These are phyloP conservation scores for Paraurostyla sp. DNA, from an alignment of 73 alveolate genomes.

Conservation along the genomic window DNA sequence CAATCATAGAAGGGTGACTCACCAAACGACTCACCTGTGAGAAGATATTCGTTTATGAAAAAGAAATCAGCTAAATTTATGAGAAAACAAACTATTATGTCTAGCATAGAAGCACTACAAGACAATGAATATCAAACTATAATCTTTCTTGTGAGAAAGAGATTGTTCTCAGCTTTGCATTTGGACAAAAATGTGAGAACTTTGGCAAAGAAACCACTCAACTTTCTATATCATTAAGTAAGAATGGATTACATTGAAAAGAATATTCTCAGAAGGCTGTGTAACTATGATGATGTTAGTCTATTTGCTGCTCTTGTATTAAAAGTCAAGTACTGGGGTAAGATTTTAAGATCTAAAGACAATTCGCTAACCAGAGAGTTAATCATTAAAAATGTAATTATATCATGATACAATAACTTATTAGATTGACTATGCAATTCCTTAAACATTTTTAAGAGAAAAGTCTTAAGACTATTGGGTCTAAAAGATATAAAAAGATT, in stretches of 20 bases:
- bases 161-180: conserved; percentile 38
- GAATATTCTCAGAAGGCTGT: conserved; percentile 42
- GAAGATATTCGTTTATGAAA: conserved; percentile 32
- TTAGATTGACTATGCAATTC: conserved; percentile 54
- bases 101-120: conserved; percentile 28
- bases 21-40: not conserved
- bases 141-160: conserved; percentile 19
- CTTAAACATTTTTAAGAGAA: conserved; percentile 48
- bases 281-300: conserved; percentile 56
- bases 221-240: conserved; percentile 37
- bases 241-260: conserved; percentile 62
- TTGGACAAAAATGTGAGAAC: conserved; percentile 37
- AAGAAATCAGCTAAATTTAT: conserved; percentile 54
- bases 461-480: conserved; percentile 31
- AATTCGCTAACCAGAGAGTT: conserved; percentile 35
- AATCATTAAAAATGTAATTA: conserved; percentile 31
- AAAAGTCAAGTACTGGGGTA: conserved; percentile 55
- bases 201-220: conserved; percentile 40
- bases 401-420: not conserved
- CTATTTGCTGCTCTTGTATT: conserved; percentile 62
- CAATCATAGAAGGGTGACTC: not conserved
- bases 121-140: conserved; percentile 44
- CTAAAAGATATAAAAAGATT: conserved; percentile 26
- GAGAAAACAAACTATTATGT: conserved; percentile 27
- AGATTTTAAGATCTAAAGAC: conserved; percentile 63